These are phyloP conservation scores for barley (Hordeum vulgare) DNA, from an alignment of 176 grass and related monocot genomes.

Conservation along the genomic window DNA sequence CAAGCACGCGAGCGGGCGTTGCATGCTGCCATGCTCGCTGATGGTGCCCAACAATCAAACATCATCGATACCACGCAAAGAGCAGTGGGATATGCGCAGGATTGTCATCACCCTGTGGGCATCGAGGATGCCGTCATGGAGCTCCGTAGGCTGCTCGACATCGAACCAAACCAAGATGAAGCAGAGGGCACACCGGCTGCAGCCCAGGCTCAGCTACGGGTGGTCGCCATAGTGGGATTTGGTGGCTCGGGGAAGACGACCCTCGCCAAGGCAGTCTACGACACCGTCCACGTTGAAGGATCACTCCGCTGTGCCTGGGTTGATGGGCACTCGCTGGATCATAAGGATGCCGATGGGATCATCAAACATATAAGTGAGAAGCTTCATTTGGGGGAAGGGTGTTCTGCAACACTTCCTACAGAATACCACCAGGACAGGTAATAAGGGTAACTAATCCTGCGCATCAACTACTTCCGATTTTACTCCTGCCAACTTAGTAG, in stretches of 20 bases:
- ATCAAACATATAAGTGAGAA: too few relatives aligned
- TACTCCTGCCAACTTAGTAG: too few relatives aligned
- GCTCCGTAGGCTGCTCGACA: background rate
- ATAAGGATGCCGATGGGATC: background rate
- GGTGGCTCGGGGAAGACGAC: background rate
- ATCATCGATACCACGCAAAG: background rate
- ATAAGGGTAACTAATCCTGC: too few relatives aligned
- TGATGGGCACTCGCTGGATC: background rate
- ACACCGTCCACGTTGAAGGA: background rate
- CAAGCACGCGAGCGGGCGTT: background rate
- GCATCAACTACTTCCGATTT: too few relatives aligned
- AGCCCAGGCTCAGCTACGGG: background rate
- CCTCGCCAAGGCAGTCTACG: background rate
- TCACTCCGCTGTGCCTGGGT: constrained; percentile 11
- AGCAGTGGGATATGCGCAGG: background rate
- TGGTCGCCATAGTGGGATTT: constrained; percentile 10
- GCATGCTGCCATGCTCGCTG: background rate
- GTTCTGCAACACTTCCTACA: too few relatives aligned
- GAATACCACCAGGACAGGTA: too few relatives aligned
- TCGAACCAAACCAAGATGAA: background rate
- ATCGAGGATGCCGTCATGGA: background rate
- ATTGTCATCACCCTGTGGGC: background rate
- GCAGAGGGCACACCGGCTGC: background rate
- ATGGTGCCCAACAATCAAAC: background rate
- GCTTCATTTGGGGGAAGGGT: too few relatives aligned